phyloP scores from a whole-genome alignment of 2,329 filamentous ascomycete genomes.

The Hymenoscyphus fraxineus region DNA sequence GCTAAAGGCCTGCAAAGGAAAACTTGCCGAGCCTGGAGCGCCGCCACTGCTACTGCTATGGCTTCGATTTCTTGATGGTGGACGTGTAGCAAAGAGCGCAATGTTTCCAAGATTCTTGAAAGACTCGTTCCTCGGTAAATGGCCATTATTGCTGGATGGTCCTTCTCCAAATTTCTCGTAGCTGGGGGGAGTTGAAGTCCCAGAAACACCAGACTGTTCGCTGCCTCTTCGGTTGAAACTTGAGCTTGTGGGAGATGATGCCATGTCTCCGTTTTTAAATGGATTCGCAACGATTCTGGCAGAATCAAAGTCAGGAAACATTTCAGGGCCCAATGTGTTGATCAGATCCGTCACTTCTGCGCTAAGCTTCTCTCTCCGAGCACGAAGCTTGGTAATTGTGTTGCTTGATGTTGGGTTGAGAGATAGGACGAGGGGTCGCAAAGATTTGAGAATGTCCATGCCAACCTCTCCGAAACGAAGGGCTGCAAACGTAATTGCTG shows the following conservation, averaged over 20 bases:
- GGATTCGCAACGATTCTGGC: constrained; percentile 64
- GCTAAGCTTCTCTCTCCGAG: constrained; percentile 69
- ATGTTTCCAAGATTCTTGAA: constrained; percentile 87
- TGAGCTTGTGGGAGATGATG: constrained; percentile 26
- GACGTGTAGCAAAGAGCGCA: constrained; percentile 85
- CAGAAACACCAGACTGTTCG: constrained; percentile 42
- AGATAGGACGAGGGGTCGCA: constrained; percentile 81
- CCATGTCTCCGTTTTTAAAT: constrained; percentile 32
- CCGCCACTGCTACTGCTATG: constrained; percentile 66
- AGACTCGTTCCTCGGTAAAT: constrained; percentile 78
- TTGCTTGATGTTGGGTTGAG: constrained; percentile 81
- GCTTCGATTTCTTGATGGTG: constrained; percentile 70
- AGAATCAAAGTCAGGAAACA: constrained; percentile 94
- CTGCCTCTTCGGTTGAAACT: constrained; percentile 43
- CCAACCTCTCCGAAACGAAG: constrained; percentile 95
- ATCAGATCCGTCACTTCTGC: constrained; percentile 84
- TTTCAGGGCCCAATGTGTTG: constrained; percentile 90
- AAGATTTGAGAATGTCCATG: constrained; percentile 96
- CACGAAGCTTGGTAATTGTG: constrained; percentile 73
- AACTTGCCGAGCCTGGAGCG: constrained; percentile 56
- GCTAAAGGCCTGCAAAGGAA: constrained; percentile 68
- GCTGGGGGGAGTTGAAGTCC: constrained; percentile 30
- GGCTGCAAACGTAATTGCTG: constrained; percentile 84
- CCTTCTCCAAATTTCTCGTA: constrained; percentile 28
- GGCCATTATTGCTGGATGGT: constrained; percentile 32